These are phyloP conservation scores for Garcia nutans DNA, from an alignment of 345 rosid genomes.

Conservation along the genomic window DNA sequence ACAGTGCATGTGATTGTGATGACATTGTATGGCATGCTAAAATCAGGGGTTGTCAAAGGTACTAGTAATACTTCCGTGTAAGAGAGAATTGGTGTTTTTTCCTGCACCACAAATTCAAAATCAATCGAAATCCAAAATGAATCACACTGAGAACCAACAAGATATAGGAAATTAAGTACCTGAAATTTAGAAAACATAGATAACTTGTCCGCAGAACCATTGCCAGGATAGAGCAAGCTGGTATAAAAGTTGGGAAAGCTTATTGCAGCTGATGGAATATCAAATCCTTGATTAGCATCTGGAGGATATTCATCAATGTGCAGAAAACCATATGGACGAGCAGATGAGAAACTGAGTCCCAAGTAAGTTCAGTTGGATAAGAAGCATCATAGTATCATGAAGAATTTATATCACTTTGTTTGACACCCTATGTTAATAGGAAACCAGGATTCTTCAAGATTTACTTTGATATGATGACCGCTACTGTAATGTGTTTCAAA, in stretches of 20 bases:
- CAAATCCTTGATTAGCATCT: slow-evolving; percentile 97
- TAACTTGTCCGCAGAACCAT: slow-evolving; percentile 33
- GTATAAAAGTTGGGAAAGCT: slow-evolving; percentile 65
- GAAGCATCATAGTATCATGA: not conserved
- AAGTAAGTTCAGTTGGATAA: not conserved
- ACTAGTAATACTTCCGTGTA: slow-evolving; percentile 92
- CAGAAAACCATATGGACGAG: slow-evolving; percentile 66
- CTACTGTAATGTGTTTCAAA: not conserved
- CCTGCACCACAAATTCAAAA: slow-evolving; percentile 50
- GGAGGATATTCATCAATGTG: slow-evolving; percentile 97
- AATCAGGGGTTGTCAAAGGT: slow-evolving; percentile 95
- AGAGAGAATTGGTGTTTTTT: slow-evolving; percentile 51
- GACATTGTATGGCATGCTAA: slow-evolving; percentile 99
- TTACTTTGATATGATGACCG: not conserved
- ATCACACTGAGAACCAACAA: not conserved
- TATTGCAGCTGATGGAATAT: slow-evolving; percentile 89
- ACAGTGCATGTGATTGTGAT: slow-evolving; percentile 92
- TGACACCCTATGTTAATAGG: not conserved
- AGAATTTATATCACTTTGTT: not conserved
- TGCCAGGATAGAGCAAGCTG: slow-evolving; percentile 41
- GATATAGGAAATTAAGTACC: slow-evolving; percentile 38
- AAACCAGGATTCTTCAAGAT: not conserved
- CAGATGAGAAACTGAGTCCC: slow-evolving; percentile 23
- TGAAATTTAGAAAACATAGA: slow-evolving; percentile 60
- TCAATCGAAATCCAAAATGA: slow-evolving; percentile 12